These are phyloP conservation scores for Cochlearia excelsa DNA, from an alignment of 345 rosid species.

Conservation along the genomic window DNA sequence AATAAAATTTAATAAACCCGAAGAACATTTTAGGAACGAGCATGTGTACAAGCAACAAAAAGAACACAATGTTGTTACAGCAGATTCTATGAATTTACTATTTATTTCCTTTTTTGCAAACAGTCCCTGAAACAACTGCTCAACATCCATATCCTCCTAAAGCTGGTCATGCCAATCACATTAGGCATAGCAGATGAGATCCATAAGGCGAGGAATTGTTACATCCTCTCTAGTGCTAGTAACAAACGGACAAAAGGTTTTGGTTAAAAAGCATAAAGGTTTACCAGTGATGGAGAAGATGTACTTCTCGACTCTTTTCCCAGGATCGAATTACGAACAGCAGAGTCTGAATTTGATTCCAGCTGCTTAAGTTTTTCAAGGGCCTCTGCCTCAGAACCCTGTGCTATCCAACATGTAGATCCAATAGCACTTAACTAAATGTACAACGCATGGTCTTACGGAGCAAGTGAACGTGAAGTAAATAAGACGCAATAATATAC, in stretches of 20 bases:
- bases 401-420: constrained; percentile 40
- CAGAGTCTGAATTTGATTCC: constrained; percentile 56
- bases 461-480: constrained; percentile 15
- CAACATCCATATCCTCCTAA: constrained; percentile 15
- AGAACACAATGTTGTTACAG: constrained; percentile 8
- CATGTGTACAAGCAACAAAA: background rate
- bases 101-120: constrained; percentile 15
- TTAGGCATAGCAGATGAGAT: constrained; percentile 6
- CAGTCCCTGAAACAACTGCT: constrained; percentile 4
- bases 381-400: constrained; percentile 74
- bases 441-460: constrained; percentile 19
- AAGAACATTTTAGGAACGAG: background rate
- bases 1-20: background rate
- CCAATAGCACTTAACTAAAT: constrained; percentile 29
- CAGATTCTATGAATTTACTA: constrained; percentile 18
- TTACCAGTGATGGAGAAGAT: constrained; percentile 63
- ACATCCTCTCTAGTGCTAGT: constrained; percentile 12
- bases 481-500: constrained; percentile 12
- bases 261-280: constrained; percentile 14
- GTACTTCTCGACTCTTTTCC: constrained; percentile 53
- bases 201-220: background rate
- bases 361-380: constrained; percentile 68
- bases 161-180: constrained; percentile 20
- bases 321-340: constrained; percentile 44
- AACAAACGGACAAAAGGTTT: constrained; percentile 17